phyloP scores from a whole-genome alignment of 768 basidiomycete genomes.

The Daedalea quercina region DNA sequence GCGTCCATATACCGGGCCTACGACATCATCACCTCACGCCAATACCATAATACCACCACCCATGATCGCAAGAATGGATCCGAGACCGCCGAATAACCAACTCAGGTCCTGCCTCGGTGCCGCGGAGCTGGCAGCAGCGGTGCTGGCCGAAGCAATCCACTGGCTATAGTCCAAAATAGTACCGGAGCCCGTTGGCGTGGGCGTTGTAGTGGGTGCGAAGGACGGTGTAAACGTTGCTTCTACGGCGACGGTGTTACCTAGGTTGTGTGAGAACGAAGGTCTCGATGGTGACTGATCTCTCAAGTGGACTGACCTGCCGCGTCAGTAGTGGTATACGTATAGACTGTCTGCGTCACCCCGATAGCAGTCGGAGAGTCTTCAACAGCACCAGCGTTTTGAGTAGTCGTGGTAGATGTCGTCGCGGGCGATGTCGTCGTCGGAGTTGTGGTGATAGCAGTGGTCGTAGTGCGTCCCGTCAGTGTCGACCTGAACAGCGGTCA shows the following conservation, averaged over 20 bases:
- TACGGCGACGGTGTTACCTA: constrained; percentile 17
- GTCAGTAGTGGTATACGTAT: constrained; percentile 28
- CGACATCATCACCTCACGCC: constrained; percentile 4
- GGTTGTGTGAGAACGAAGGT: background rate
- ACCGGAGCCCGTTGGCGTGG: constrained; percentile 17
- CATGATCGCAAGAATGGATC: constrained; percentile 3
- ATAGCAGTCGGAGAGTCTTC: constrained; percentile 30
- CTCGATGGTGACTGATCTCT: background rate
- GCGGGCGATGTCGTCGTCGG: constrained; percentile 8
- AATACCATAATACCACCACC: constrained; percentile 10
- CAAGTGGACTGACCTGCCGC: constrained; percentile 10
- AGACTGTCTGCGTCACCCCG: constrained; percentile 17
- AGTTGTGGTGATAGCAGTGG: constrained; percentile 16
- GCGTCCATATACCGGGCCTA: background rate
- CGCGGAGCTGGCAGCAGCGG: constrained; percentile 16
- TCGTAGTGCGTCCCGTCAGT: constrained; percentile 15
- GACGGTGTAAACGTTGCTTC: constrained; percentile 28
- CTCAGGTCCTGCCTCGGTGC: background rate
- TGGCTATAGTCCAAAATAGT: constrained; percentile 26
- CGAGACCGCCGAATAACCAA: constrained; percentile 6
- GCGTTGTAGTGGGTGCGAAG: constrained; percentile 19
- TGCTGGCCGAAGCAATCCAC: constrained; percentile 23
- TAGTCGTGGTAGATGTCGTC: constrained; percentile 7
- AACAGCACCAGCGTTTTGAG: constrained; percentile 8
- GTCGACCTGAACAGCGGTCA: constrained; percentile 15